Conservation (phyloP, 129 eudicot species). For the Chrysanthemum makinoi region DNA sequence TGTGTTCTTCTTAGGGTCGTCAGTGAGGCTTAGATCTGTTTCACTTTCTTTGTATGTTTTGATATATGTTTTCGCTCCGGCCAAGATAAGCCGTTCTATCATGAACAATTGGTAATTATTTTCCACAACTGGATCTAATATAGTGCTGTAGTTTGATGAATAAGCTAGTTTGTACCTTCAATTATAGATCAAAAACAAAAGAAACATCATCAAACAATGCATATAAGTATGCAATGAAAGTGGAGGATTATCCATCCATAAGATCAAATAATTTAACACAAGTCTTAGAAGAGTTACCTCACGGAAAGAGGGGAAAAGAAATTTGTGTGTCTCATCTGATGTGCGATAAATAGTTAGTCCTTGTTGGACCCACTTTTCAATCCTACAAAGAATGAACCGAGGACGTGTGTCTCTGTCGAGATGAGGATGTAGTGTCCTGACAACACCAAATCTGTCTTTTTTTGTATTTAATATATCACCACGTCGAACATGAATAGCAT, state of each 20-base stretch:
- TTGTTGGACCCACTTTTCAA: conserved; percentile 78
- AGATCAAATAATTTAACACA: too few relatives aligned
- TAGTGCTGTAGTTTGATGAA: conserved; percentile 73
- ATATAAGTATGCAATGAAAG: too few relatives aligned
- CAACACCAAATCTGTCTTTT: conserved; percentile 84
- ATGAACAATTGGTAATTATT: conserved; percentile 89
- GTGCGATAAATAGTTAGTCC: conserved; percentile 88
- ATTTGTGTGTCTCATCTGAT: conserved; percentile 81
- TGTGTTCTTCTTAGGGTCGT: conserved; percentile 89
- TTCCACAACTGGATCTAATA: conserved; percentile 71
- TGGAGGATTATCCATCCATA: not conserved
- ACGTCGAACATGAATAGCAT: conserved; percentile 93
- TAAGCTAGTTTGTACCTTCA: conserved; percentile 90
- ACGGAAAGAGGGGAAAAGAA: conserved; percentile 80
- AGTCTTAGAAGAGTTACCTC: conserved; percentile 48
- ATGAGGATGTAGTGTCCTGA: conserved; percentile 77
- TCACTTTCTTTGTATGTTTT: conserved; percentile 70
- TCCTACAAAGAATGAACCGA: conserved; percentile 82
- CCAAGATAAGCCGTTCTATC: conserved; percentile 82
- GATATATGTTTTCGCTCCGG: conserved; percentile 77
- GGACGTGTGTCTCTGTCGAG: conserved; percentile 90
- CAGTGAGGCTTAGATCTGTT: conserved; percentile 82
- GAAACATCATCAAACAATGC: not conserved
- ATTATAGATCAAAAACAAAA: not conserved
- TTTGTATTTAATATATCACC: conserved; percentile 87